phyloP scores from a whole-genome alignment of 164 flowering plant species.

The Houttuynia cordata region DNA sequence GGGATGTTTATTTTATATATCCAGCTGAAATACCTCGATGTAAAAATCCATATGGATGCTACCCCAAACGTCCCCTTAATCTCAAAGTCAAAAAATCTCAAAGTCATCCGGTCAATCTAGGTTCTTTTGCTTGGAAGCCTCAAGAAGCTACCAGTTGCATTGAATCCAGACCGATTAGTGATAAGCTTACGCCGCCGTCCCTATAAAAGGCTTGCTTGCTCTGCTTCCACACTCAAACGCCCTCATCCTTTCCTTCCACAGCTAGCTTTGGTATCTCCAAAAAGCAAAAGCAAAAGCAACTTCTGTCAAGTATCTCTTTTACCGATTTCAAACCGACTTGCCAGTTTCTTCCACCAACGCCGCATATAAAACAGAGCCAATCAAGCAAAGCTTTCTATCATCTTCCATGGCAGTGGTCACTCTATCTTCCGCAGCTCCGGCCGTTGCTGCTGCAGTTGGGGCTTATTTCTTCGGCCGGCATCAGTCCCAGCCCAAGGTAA shows the following conservation, averaged over 20 bases:
- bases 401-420: conserved; percentile 11
- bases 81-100: no score
- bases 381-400: no score
- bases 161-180: not conserved
- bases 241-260: not conserved
- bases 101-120: no score
- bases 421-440: conserved; percentile 13
- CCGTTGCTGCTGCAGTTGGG: conserved; percentile 21
- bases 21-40: no score
- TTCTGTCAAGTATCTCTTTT: not conserved
- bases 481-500: conserved; percentile 11
- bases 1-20: no score
- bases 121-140: no score
- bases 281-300: not conserved
- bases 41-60: no score
- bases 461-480: conserved; percentile 13
- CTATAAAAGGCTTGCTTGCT: not conserved
- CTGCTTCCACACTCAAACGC: not conserved
- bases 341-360: not conserved
- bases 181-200: not conserved
- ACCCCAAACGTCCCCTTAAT: no score
- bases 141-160: not conserved
- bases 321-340: not conserved
- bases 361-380: no score
- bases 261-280: not conserved